Evolutionary conservation across 768 basidiomycete genomes (phyloP), one percentile per base, ranked within the genome.

Genomic region (Collybia nuda): DNA sequence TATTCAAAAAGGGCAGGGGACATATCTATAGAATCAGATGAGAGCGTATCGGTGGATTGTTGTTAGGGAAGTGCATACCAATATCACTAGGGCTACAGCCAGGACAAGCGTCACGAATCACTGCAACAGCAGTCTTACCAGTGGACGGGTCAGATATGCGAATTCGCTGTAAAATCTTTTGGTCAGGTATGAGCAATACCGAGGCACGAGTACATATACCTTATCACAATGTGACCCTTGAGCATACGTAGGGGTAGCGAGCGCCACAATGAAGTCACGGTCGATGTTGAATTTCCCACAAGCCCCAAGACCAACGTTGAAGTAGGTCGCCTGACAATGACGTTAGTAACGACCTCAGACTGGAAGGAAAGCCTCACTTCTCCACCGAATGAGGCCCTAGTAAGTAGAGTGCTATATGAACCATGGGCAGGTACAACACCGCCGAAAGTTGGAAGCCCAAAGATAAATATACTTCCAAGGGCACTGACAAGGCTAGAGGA

Each of bases 201-300:
- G 36, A 29, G 35, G 7, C 24, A 14, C 11, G 5, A 11, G 14
- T 32, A 51, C 39, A 29, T 44, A 32, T 45, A 63, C 62, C 50
- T 59, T 56, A 38, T 54, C 56, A 40, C 62, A 63, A 44, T 55
- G 60, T 12, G 41, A 29, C 22, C 62, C 62, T 35, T 43, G 24
- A 11, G 54, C 60, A 15, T 59, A 59, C 14, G 56, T 57, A 37
- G 23, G 23, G 19, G 56, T 56, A 21, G 48, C 56, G 17, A 63
- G 56, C 12, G 60, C 62, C n/a, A 63, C 62, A 28, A 63, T 60
- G 36, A 52, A 57, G 56, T 63, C 62, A 48, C 42, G 51, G 36
- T 61, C 50, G 18, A 57, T 50, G 37, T 60, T 63, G 6, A 53
- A 55, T 44, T 56, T 17, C 15, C 60, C 60, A 39, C 62, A 63